A percentile compares a stretch with the other conserved stretches of the same genome.
Conservation (phyloP, 1,139 yeast species). For the Geotrichum restrictum region DNA sequence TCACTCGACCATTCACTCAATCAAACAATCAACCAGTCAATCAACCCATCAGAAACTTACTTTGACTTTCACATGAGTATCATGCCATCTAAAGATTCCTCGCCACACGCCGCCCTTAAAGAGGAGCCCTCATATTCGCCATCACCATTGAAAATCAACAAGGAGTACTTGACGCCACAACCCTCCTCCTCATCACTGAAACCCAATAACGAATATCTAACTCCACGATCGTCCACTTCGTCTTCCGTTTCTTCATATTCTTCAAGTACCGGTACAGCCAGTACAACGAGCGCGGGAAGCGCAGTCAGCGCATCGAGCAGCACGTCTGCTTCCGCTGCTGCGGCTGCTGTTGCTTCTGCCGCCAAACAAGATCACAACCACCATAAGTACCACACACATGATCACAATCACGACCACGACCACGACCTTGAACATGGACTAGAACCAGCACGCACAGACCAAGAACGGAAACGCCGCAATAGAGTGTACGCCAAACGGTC, state of each 20-base stretch:
- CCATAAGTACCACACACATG: no score
- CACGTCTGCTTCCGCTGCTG: background rate
- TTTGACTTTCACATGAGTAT: background rate
- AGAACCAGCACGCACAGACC: constrained; percentile 13
- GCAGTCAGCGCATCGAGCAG: no score
- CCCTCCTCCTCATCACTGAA: no score
- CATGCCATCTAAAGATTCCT: background rate
- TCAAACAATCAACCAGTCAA: no score
- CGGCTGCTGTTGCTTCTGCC: no score
- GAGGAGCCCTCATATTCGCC: background rate
- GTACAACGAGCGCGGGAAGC: background rate
- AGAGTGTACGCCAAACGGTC: constrained; percentile 22
- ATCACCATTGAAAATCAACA: no score
- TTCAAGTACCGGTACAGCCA: background rate
- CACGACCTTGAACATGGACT: background rate
- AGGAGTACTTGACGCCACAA: no score
- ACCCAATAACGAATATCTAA: no score
- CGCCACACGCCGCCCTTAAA: no score
- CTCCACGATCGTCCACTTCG: background rate
- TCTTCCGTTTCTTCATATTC: no score
- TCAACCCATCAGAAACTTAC: background rate
- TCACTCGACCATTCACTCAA: no score
- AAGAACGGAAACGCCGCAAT: constrained; percentile 21
- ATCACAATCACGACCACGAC: background rate
- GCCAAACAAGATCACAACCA: no score